Evolutionary conservation across 192 early-diverging fungal genomes (phyloP).

Genomic region (Mortierella hygrophila): DNA sequence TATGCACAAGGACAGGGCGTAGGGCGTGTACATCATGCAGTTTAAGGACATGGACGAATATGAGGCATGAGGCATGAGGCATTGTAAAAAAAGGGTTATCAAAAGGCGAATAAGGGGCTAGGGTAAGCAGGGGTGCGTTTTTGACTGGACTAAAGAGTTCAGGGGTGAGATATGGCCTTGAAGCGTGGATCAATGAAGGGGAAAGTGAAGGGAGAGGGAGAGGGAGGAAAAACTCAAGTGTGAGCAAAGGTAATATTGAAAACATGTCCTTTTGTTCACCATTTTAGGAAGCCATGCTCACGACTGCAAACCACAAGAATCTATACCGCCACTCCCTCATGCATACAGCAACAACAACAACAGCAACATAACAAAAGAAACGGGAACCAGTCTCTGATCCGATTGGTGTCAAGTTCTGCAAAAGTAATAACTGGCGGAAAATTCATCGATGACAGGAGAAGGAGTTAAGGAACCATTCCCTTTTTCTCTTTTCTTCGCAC

Average conservation of each 20-base stretch:
- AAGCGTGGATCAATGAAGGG: background rate
- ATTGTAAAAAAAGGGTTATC: background rate
- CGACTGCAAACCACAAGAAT: background rate
- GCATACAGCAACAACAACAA: background rate
- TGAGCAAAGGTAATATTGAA: background rate
- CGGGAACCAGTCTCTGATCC: background rate
- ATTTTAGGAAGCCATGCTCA: conserved; percentile 21
- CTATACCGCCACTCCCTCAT: background rate
- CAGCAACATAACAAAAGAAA: background rate
- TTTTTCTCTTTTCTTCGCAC: background rate
- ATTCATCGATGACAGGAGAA: background rate
- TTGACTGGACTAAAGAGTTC: too few species aligned
- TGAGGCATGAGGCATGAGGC: too few species aligned
- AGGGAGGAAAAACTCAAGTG: background rate
- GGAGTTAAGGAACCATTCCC: background rate
- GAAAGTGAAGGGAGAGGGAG: background rate
- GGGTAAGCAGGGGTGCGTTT: too few species aligned
- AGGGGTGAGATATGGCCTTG: too few species aligned
- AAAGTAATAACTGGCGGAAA: background rate
- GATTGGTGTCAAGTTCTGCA: background rate
- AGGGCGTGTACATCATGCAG: background rate
- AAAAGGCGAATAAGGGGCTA: background rate
- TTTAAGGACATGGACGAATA: background rate
- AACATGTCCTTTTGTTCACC: conserved; percentile 14
- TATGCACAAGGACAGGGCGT: background rate